Evolutionary conservation across 352 stramenopile genomes (phyloP).

Genomic region (Phytopythium montanum): DNA sequence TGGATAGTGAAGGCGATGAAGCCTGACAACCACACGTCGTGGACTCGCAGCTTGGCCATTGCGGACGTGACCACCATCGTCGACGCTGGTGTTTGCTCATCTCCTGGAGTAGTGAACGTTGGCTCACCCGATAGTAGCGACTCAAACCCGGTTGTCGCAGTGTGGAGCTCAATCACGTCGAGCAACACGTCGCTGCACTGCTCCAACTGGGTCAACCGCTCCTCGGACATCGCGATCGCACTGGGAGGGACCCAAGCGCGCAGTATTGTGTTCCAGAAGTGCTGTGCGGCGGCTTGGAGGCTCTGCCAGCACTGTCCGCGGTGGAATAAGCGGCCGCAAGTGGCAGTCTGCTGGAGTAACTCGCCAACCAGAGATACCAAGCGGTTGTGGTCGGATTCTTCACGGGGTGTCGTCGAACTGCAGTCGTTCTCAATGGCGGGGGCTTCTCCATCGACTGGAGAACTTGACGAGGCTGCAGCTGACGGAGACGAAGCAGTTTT

Average conservation of each 20-base stretch:
- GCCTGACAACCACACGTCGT: conserved; percentile 46
- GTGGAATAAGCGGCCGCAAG: conserved; percentile 41
- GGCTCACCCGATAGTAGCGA: not conserved
- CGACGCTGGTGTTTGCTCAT: conserved; percentile 18
- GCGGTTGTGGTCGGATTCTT: conserved; percentile 6
- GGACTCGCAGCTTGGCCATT: conserved; percentile 27
- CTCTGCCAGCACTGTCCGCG: conserved; percentile 46
- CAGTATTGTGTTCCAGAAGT: conserved; percentile 57
- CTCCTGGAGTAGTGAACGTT: not conserved
- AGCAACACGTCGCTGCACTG: conserved; percentile 42
- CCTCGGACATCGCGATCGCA: conserved; percentile 14
- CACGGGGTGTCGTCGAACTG: not conserved
- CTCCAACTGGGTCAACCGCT: conserved; percentile 17
- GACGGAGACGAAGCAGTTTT: not conserved
- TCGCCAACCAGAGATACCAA: conserved; percentile 19
- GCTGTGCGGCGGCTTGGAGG: conserved; percentile 47
- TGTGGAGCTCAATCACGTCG: conserved; percentile 46
- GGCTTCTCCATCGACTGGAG: not conserved
- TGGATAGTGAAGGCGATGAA: conserved; percentile 39
- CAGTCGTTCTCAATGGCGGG: not conserved
- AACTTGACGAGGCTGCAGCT: not conserved
- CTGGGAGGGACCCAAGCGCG: conserved; percentile 46
- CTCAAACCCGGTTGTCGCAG: not conserved
- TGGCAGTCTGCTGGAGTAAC: conserved; percentile 38
- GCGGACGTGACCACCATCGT: conserved; percentile 33